Percentiles rank a stretch among this genome's conserved stretches.
Conservation (phyloP, 345 rosid species). For the Sonneratia caseolaris region DNA sequence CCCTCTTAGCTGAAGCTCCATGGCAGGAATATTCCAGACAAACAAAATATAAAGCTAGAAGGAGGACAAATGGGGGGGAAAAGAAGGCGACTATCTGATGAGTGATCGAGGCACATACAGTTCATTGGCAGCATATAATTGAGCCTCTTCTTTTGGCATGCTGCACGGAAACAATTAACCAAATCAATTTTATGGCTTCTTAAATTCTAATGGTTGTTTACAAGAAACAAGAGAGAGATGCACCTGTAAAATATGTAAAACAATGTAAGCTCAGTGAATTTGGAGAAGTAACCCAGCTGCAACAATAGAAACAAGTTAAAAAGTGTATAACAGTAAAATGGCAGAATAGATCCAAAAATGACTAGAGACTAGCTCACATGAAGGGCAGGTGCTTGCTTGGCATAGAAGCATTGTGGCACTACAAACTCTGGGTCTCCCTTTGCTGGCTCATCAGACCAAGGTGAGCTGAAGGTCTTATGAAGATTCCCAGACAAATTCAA, state of each 20-base stretch:
- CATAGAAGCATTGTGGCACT: conserved; percentile 83
- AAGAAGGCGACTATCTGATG: background rate
- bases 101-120: conserved; percentile 46
- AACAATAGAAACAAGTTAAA: conserved; percentile 16
- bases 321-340: background rate
- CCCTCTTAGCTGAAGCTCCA: background rate
- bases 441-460: conserved; percentile 94
- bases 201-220: background rate
- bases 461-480: conserved; percentile 95
- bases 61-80: background rate
- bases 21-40: background rate
- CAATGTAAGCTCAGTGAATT: conserved; percentile 60
- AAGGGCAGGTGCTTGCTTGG: conserved; percentile 73
- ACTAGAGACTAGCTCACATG: conserved; percentile 37
- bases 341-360: background rate
- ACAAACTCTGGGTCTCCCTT: conserved; percentile 86
- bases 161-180: conserved; percentile 28
- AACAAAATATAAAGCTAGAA: background rate
- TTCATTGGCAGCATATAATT: conserved; percentile 81
- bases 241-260: conserved; percentile 92
- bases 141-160: conserved; percentile 99
- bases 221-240: conserved; percentile 2
- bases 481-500: conserved; percentile 86
- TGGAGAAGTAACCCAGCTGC: conserved; percentile 79
- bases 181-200: background rate